Conservation (phyloP, 805 yeast species). For the Torulaspora gathmanii region DNA sequence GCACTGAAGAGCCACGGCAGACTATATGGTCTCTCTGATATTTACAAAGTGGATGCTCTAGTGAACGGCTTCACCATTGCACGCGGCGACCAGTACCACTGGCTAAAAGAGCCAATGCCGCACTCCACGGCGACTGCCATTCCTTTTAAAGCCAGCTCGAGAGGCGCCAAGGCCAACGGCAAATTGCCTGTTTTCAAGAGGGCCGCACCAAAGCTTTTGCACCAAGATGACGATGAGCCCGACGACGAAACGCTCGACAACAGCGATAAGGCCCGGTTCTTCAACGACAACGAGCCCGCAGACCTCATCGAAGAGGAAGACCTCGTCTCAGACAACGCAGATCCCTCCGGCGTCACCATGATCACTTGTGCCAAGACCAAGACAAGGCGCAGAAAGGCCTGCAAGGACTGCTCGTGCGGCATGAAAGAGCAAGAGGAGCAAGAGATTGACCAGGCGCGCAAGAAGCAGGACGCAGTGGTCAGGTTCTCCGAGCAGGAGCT, state of each 20-base stretch:
- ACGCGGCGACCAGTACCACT: slow-evolving; percentile 39
- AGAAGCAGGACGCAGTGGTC: slow-evolving; percentile 39
- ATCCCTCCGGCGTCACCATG: slow-evolving; percentile 31
- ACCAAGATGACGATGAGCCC: slow-evolving; percentile 31
- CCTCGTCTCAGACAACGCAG: slow-evolving; percentile 42
- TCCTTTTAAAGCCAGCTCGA: slow-evolving; percentile 26
- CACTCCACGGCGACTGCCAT: slow-evolving; percentile 32
- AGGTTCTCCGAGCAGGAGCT: slow-evolving; percentile 55
- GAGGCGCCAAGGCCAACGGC: slow-evolving; percentile 5
- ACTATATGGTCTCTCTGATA: slow-evolving; percentile 47
- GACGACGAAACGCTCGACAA: slow-evolving; percentile 41
- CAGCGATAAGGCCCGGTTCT: slow-evolving; percentile 45
- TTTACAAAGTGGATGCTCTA: slow-evolving; percentile 50
- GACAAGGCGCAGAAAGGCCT: slow-evolving; percentile 64
- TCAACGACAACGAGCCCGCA: slow-evolving; percentile 46
- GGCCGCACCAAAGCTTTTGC: slow-evolving; percentile 28
- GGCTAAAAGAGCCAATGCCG: slow-evolving; percentile 51
- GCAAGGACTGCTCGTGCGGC: slow-evolving; percentile 98
- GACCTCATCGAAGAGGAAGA: slow-evolving; percentile 57
- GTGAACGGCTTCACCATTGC: slow-evolving; percentile 53
- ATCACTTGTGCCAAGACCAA: slow-evolving; percentile 33
- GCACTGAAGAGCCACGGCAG: slow-evolving; percentile 44
- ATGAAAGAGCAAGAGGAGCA: slow-evolving; percentile 79
- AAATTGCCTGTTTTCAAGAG: slow-evolving; percentile 27
- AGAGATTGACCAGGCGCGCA: slow-evolving; percentile 38